Evolutionary conservation across 2,329 filamentous ascomycete genomes (phyloP).

Genomic region (Neoscytalidium dimidiatum): DNA sequence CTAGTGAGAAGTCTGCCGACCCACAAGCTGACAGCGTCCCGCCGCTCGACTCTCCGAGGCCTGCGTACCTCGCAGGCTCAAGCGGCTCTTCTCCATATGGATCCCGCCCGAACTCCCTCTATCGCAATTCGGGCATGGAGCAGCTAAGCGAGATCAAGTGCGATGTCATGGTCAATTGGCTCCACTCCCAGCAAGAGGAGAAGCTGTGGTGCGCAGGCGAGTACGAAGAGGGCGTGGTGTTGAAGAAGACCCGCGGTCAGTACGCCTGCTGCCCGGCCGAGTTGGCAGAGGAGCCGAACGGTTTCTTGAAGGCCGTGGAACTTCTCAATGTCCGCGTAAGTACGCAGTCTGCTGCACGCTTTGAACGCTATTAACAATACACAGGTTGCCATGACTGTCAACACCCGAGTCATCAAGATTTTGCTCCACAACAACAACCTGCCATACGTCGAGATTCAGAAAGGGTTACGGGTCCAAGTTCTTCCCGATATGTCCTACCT

Average conservation of each 20-base stretch:
- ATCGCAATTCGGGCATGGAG: constrained; percentile 43
- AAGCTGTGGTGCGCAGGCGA: constrained; percentile 52
- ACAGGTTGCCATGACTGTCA: constrained; percentile 68
- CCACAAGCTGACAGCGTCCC: not conserved
- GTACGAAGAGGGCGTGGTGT: constrained; percentile 56
- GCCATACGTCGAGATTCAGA: constrained; percentile 60
- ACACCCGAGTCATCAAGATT: constrained; percentile 64
- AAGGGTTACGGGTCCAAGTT: constrained; percentile 63
- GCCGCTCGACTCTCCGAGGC: not conserved
- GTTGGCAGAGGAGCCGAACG: constrained; percentile 47
- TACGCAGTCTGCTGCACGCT: constrained; percentile 25
- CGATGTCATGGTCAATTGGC: constrained; percentile 65
- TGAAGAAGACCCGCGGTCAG: constrained; percentile 54
- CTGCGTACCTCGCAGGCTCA: constrained; percentile 2
- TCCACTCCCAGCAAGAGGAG: constrained; percentile 64
- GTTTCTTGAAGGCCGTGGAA: constrained; percentile 53
- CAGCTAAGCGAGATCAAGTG: constrained; percentile 57
- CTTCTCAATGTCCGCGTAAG: constrained; percentile 56
- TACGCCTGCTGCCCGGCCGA: constrained; percentile 56
- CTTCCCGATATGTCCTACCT: constrained; percentile 60
- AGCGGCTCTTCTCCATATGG: constrained; percentile 14
- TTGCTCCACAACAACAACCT: constrained; percentile 55
- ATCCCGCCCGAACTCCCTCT: constrained; percentile 34
- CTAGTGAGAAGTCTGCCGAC: constrained; percentile 6
- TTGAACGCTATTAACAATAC: constrained; percentile 18